Evolutionary conservation across 192 early-diverging fungal species (phyloP), one percentile per base, ranked within the genome.

Genomic region (Coemansia sp.): DNA sequence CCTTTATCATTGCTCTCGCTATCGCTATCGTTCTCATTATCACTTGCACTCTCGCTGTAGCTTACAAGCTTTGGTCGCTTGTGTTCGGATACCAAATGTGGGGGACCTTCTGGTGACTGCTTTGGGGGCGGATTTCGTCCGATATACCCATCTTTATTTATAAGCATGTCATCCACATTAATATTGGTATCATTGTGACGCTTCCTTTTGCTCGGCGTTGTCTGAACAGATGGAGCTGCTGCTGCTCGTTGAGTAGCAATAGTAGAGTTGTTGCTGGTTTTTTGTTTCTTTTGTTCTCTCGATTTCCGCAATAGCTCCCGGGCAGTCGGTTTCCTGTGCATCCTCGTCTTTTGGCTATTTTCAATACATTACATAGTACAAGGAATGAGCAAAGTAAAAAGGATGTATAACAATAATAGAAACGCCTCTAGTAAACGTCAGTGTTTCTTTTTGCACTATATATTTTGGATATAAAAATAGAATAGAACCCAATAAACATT

Each of bases 271-370:
- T 69, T 45, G 26, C 26, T 60, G 67, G 32, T 61, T 64, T 56
- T 65, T 37, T 46, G 67, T 65, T 71, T 79, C 61, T 73, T 79
- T 19, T 79, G 77, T 48, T 79, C 77, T 15, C 72, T 68, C 3
- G 77, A 41, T 54, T 45, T 65, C 26, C 77, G 77, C 41, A 79
- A 56, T 37, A 79, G 54, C 10, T 79, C 77, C 0, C 77, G 72
- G 36, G 77, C 72, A 9, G 77, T 71, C 12, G 60, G 49, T 41
- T 66, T 71, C 18, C 22, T 8, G 19, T 54, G 21, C 51, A 54
- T 54, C 51, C 9, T 54, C 26, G 51, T 8, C 51, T 54, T 21
- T 9, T 11, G 26, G 19, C 26, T 26, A 26, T 26, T 26, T 26
- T 26, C 26, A 26, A 26, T 26, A 26, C 26, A 18, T 49, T 65